Conservation (phyloP, 1,284 basidiomycete genomes). For the Leccinum solheimii region DNA sequence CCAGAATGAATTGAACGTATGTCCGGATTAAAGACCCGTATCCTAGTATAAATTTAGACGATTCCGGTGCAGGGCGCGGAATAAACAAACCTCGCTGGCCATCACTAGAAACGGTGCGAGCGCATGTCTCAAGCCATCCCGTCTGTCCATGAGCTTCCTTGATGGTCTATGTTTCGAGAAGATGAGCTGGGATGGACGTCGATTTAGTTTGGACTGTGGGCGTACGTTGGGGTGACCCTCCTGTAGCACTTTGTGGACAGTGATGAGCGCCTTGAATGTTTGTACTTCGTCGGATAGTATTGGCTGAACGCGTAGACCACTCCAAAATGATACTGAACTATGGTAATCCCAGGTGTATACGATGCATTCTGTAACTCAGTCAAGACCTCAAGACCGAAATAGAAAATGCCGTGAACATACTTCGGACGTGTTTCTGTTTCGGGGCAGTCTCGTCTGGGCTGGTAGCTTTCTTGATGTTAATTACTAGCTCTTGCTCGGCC, state of each 20-base stretch:
- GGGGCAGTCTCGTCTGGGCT: constrained; percentile 89
- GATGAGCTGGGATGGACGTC: constrained; percentile 14
- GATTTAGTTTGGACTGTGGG: constrained; percentile 20
- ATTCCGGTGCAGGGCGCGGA: background rate
- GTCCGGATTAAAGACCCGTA: constrained; percentile 91
- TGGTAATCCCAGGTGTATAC: constrained; percentile 99
- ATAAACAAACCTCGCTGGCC: constrained; percentile 65
- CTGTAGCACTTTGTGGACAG: constrained; percentile 93
- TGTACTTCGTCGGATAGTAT: constrained; percentile 94
- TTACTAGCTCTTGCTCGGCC: constrained; percentile 86
- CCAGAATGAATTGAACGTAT: constrained; percentile 91
- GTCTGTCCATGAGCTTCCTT: constrained; percentile 97
- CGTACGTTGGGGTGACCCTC: constrained; percentile 91
- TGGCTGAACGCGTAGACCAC: constrained; percentile 89
- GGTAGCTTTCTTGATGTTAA: constrained; percentile 97
- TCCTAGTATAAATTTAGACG: constrained; percentile 47
- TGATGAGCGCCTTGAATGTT: constrained; percentile 95
- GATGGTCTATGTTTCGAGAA: constrained; percentile 62
- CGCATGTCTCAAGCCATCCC: constrained; percentile 94
- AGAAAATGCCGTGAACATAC: constrained; percentile 51
- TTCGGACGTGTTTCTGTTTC: constrained; percentile 97
- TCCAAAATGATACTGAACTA: constrained; percentile 96
- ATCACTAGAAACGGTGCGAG: constrained; percentile 82
- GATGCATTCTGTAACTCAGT: constrained; percentile 73
- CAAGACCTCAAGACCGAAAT: constrained; percentile 11